phyloP scores from a whole-genome alignment of 176 grass and related monocot species.

The Urochloa ruziziensis region DNA sequence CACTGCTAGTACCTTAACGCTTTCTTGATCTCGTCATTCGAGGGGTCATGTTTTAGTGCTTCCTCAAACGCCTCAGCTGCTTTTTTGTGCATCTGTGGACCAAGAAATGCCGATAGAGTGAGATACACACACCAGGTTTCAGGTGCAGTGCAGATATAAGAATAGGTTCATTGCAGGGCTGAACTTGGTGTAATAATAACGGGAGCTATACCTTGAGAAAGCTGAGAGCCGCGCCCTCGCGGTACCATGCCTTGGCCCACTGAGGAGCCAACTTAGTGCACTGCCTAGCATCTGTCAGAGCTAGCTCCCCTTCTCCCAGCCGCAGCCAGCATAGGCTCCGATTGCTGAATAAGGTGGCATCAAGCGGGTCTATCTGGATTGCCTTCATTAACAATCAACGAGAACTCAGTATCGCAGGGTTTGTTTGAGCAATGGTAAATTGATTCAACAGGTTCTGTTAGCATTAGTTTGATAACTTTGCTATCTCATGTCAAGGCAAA shows the following conservation, averaged over 20 bases:
- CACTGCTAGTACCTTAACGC: constrained; percentile 14
- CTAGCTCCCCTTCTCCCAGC: not conserved
- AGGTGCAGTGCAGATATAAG: not conserved
- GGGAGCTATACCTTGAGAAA: not conserved
- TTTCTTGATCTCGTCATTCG: constrained; percentile 31
- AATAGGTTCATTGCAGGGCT: not conserved
- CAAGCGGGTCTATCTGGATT: not conserved
- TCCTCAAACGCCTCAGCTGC: not conserved
- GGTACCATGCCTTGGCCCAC: constrained; percentile 13
- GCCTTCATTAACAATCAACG: not conserved
- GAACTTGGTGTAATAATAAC: not conserved
- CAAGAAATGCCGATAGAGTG: not conserved
- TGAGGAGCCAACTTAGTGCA: not conserved
- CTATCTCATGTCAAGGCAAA: not conserved
- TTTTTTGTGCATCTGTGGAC: not conserved
- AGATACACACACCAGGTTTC: not conserved
- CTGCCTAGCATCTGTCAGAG: not conserved
- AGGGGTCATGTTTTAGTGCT: constrained; percentile 33
- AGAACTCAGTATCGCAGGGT: not conserved
- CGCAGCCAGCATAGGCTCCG: not conserved
- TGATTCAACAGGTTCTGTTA: not conserved
- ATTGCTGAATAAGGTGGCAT: not conserved
- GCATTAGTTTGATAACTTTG: not conserved
- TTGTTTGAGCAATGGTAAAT: not conserved
- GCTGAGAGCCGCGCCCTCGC: not conserved